Evolutionary conservation across 805 yeast genomes (phyloP), one percentile per base, ranked within the genome.

Genomic region (Citeromyces matritensis): DNA sequence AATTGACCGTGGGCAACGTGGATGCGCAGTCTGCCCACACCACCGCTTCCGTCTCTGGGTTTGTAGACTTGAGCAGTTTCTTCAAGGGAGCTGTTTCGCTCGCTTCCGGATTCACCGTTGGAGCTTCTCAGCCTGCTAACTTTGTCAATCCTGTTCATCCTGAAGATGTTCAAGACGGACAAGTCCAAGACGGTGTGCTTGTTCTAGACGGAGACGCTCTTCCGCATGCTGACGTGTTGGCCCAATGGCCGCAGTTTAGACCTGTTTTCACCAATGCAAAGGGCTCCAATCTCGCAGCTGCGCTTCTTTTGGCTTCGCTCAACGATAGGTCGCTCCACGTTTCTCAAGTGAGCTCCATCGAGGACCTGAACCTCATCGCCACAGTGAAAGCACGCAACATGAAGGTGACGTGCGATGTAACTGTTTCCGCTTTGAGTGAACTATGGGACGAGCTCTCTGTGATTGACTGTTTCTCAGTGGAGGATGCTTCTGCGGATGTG

Each of bases 11-110:
- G 33, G 51, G 79, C 30, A 71, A 72, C 48, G 65, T 74, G 48
- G 98, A 88, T 59, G 76, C 93, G 23, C 96, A 88, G 62, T 73
- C 95, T 25, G 82, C 94, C 26, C 94, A 84, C 56, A 68, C 72
- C 44, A 82, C 93, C 35, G 65, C 81, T 28, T 68, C 73, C 33
- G 57, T 88, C 35, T 95, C 96, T 29, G 96, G 96, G 40, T 64
- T 88, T 41, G 73, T 88, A 39, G 83, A 85, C 51, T 63, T 86
- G 40, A 65, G 88, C 17, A 65, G 94, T 2, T 80, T 75, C 49
- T 73, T 79, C 44, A 5, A 17, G 21, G 13, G 13, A 38, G 62
- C 76, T 11, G 60, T 75, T 37, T 63, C 72, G 13, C 48, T 59
- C 35, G 73, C 77, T 38, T 61, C 94, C 34, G 97, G 98, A 43